These are phyloP conservation scores for Diplocarpon rosae DNA, from an alignment of 2,329 filamentous ascomycete genomes.

Conservation along the genomic window DNA sequence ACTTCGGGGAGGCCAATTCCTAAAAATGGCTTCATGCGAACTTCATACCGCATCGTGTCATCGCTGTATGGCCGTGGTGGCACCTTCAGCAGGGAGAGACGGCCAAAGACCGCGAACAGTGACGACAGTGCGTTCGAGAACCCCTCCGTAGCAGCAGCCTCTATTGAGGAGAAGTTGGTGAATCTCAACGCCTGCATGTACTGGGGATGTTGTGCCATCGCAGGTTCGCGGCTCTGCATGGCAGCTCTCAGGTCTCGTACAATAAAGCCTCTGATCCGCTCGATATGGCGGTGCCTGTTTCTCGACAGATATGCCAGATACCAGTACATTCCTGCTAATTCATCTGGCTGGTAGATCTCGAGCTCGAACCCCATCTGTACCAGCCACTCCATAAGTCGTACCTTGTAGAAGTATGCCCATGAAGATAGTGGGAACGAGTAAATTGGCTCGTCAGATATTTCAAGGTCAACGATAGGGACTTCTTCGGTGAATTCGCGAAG, in stretches of 20 bases:
- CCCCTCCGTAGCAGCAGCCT: constrained; percentile 49
- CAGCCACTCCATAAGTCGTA: constrained; percentile 78
- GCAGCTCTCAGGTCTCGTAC: constrained; percentile 21
- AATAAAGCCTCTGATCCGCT: constrained; percentile 61
- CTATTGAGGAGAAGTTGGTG: constrained; percentile 49
- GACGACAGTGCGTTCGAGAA: constrained; percentile 38
- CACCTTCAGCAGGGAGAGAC: constrained; percentile 29
- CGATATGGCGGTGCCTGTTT: constrained; percentile 49
- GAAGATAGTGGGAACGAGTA: constrained; percentile 68
- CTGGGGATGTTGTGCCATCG: constrained; percentile 30
- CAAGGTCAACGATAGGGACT: constrained; percentile 41
- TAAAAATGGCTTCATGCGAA: constrained; percentile 62
- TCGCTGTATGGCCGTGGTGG: constrained; percentile 41
- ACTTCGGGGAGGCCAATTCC: constrained; percentile 47
- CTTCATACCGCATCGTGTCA: constrained; percentile 48
- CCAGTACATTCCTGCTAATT: constrained; percentile 84
- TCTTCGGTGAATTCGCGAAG: constrained; percentile 53
- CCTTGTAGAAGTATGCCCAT: constrained; percentile 84
- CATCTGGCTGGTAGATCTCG: constrained; percentile 76
- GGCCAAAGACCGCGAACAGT: constrained; percentile 42
- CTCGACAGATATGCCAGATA: constrained; percentile 67
- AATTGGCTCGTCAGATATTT: constrained; percentile 40
- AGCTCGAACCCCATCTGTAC: constrained; percentile 92
- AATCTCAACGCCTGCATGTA: constrained; percentile 41
- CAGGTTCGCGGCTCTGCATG: constrained; percentile 6